These are phyloP conservation scores for Isatis lusitanica DNA, from an alignment of 441 rosid species.

Conservation along the genomic window DNA sequence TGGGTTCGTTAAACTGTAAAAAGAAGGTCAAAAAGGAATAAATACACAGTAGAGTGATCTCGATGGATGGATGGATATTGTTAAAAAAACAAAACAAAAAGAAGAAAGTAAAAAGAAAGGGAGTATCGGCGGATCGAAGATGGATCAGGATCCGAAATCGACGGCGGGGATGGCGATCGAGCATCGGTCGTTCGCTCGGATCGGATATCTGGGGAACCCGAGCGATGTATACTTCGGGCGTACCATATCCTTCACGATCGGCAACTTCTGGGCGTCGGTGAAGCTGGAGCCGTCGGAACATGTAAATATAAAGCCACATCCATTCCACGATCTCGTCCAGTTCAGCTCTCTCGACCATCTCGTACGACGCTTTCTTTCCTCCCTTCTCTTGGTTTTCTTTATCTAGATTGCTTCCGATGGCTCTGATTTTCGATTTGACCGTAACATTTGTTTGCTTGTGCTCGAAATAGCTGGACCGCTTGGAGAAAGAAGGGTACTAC, in stretches of 20 bases:
- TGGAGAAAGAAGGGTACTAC: constrained; percentile 83
- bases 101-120: background rate
- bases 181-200: constrained; percentile 65
- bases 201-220: constrained; percentile 80
- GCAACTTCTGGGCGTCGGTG: constrained; percentile 83
- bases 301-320: constrained; percentile 75
- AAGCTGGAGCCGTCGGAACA: constrained; percentile 61
- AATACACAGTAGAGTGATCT: background rate
- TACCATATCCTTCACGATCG: constrained; percentile 66
- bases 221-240: constrained; percentile 89
- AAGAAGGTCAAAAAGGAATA: too few relatives aligned
- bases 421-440: too few relatives aligned
- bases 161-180: constrained; percentile 38
- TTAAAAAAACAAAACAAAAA: constrained; percentile 1
- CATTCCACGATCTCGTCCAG: constrained; percentile 69
- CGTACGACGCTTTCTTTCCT: constrained; percentile 34
- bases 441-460: background rate
- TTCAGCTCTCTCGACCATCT: constrained; percentile 71
- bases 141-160: constrained; percentile 28
- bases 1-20: background rate
- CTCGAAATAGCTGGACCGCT: constrained; percentile 51
- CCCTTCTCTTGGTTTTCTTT: background rate
- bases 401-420: too few relatives aligned
- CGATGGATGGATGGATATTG: background rate
- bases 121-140: constrained; percentile 2